phyloP scores from a whole-genome alignment of 176 grass and related monocot genomes.

The Bothriochloa decipiens region DNA sequence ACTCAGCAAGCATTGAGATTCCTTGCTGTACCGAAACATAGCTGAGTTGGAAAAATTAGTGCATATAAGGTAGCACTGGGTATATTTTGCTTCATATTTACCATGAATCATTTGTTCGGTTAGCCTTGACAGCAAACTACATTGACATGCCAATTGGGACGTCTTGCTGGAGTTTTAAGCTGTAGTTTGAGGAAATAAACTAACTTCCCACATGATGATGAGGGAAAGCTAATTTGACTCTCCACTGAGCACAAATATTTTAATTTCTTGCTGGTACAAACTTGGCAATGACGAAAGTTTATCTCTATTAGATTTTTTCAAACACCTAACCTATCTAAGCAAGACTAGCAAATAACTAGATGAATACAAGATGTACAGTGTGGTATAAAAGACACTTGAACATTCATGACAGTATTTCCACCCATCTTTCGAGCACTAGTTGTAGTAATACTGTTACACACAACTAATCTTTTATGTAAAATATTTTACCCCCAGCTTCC shows the following conservation, averaged over 20 bases:
- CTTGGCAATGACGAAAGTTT: not conserved
- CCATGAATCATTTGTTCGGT: not conserved
- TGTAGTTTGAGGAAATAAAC: not conserved
- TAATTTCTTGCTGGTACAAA: not conserved
- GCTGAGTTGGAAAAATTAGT: not conserved
- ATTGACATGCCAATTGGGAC: not conserved
- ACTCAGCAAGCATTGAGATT: constrained; percentile 47
- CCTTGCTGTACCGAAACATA: not conserved
- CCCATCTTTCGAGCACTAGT: no score
- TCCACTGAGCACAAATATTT: not conserved
- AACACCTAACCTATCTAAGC: not conserved
- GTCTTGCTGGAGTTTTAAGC: not conserved
- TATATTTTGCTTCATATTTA: not conserved
- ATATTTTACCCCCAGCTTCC: not conserved
- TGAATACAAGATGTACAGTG: not conserved
- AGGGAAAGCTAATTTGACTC: not conserved
- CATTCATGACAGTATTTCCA: not conserved
- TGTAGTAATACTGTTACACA: not conserved
- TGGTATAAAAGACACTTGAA: not conserved
- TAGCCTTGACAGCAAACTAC: not conserved
- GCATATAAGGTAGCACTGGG: not conserved
- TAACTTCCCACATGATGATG: no score
- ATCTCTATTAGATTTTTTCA: not conserved
- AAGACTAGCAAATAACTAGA: not conserved
- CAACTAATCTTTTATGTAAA: not conserved